These are phyloP conservation scores for Periconia sp. DNA, from an alignment of 2,329 filamentous ascomycete species.

Conservation along the genomic window DNA sequence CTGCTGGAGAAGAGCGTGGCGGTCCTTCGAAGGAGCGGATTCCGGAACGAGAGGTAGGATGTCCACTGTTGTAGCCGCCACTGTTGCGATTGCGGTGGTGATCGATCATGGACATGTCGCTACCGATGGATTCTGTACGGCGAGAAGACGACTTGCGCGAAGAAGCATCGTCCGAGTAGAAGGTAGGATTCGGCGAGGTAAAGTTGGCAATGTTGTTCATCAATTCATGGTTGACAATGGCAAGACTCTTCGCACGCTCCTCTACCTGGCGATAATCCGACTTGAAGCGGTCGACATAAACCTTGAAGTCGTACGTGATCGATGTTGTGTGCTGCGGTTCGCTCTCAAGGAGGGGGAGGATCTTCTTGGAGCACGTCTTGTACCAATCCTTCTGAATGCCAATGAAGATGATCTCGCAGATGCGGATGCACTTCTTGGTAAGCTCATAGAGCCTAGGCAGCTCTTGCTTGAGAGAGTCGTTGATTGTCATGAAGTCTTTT, in stretches of 20 bases:
- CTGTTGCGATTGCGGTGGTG: slow-evolving; percentile 68
- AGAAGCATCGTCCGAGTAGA: slow-evolving; percentile 48
- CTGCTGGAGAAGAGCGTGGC: slow-evolving; percentile 34
- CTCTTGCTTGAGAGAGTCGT: slow-evolving; percentile 91
- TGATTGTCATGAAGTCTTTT: slow-evolving; percentile 88
- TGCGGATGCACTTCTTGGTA: slow-evolving; percentile 83
- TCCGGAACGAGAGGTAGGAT: slow-evolving; percentile 50
- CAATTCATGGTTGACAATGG: slow-evolving; percentile 76
- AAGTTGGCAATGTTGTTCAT: slow-evolving; percentile 66
- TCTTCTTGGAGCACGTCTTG: slow-evolving; percentile 80
- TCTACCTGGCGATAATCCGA: slow-evolving; percentile 80
- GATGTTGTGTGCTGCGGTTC: slow-evolving; percentile 48
- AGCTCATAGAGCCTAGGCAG: slow-evolving; percentile 81
- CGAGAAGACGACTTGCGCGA: slow-evolving; percentile 52
- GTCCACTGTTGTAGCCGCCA: slow-evolving; percentile 64
- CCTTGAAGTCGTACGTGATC: slow-evolving; percentile 69
- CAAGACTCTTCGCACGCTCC: slow-evolving; percentile 71
- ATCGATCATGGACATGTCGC: slow-evolving; percentile 40
- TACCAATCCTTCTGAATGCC: slow-evolving; percentile 86
- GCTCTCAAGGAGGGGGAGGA: slow-evolving; percentile 73
- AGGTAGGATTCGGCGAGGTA: slow-evolving; percentile 58
- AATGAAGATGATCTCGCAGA: slow-evolving; percentile 82
- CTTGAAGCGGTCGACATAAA: slow-evolving; percentile 79
- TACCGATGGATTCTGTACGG: slow-evolving; percentile 50
- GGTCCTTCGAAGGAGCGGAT: slow-evolving; percentile 35